A percentile compares a stretch with the other conserved stretches of the same genome.
phyloP scores from a whole-genome alignment of 495 filamentous ascomycete species.

The Choiromyces venosus region DNA sequence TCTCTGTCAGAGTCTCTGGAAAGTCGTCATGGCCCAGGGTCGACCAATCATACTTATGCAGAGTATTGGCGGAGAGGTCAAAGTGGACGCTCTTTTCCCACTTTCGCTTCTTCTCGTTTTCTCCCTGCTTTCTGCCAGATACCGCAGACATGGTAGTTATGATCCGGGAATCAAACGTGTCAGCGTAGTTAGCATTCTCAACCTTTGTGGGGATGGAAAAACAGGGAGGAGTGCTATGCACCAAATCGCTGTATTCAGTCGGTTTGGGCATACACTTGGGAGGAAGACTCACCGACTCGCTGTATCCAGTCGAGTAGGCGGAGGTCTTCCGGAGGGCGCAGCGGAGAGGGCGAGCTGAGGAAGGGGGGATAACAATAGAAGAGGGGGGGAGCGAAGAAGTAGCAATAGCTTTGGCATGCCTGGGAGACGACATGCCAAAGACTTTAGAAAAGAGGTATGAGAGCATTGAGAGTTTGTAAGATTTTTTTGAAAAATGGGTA shows the following conservation, averaged over 20 bases:
- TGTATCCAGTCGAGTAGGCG: background rate
- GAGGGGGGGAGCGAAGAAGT: background rate
- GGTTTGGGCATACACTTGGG: background rate
- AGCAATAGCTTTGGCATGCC: background rate
- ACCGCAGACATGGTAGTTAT: background rate
- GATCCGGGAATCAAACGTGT: background rate
- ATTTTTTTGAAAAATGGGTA: background rate
- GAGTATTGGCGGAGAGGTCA: background rate
- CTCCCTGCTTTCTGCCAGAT: no score
- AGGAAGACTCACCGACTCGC: background rate
- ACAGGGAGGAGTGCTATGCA: background rate
- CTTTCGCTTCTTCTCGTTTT: background rate
- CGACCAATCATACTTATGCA: background rate
- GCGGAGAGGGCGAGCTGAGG: no score
- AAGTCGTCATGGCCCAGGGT: background rate
- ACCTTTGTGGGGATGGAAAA: background rate
- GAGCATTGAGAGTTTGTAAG: background rate
- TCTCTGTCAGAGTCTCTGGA: background rate
- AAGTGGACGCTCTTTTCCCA: background rate
- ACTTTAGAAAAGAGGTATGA: background rate
- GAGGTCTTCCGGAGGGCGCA: background rate
- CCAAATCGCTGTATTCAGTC: background rate
- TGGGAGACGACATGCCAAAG: background rate
- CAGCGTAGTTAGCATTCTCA: background rate
- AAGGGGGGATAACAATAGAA: no score